Percentiles rank a stretch among this genome's conserved stretches.
These are phyloP conservation scores for Posidonia australis DNA, from an alignment of 106 monocot species.

Conservation along the genomic window DNA sequence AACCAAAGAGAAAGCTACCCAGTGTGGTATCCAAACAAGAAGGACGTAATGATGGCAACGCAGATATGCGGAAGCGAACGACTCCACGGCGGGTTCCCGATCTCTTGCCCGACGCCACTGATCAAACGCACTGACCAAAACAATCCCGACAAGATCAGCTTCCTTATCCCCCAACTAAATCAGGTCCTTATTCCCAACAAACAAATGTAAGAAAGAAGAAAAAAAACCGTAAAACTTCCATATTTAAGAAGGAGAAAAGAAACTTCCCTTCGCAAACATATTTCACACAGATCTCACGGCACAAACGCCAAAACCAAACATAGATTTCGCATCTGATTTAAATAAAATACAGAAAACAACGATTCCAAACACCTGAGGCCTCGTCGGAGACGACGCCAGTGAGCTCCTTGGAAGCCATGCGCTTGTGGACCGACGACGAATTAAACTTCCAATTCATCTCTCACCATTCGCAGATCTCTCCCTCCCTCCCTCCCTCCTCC, in stretches of 20 bases:
- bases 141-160: neutral
- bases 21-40: conserved; percentile 86
- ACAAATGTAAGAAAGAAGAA: neutral
- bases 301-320: too few relatives aligned
- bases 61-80: conserved; percentile 72
- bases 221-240: neutral
- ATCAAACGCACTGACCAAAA: conserved; percentile 10
- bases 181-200: neutral
- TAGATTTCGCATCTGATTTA: too few relatives aligned
- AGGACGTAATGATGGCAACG: conserved; percentile 76
- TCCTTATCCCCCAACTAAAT: too few relatives aligned
- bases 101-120: conserved; percentile 22
- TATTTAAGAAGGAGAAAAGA: too few relatives aligned
- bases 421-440: conserved; percentile 53
- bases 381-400: conserved; percentile 14
- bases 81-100: conserved; percentile 54
- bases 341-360: neutral
- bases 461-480: neutral
- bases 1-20: conserved; percentile 25
- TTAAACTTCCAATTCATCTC: conserved; percentile 42
- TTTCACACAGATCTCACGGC: too few relatives aligned
- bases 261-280: too few relatives aligned
- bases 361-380: conserved; percentile 13
- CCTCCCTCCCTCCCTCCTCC: neutral
- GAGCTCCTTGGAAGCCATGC: conserved; percentile 45